Evolutionary conservation across 78 protist species (phyloP).

Genomic region (Creolimax fragrantissima): DNA sequence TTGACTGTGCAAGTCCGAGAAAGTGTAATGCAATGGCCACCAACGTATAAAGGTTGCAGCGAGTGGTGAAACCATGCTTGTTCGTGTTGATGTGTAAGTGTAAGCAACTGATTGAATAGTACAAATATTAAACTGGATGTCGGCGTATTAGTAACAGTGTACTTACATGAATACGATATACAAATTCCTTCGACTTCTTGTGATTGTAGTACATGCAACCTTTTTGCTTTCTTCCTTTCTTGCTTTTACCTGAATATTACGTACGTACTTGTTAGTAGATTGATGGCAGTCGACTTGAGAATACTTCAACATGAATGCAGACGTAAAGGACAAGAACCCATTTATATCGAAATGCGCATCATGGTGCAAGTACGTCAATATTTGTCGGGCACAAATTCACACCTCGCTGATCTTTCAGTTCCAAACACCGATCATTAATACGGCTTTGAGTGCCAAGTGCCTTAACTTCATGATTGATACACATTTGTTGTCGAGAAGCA

Average conservation of each 20-base stretch:
- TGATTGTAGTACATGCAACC: background rate
- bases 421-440: background rate
- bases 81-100: background rate
- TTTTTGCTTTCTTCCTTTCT: background rate
- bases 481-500: constrained; percentile 4
- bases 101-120: background rate
- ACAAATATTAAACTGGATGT: background rate
- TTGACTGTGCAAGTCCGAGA: background rate
- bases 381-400: too few relatives aligned
- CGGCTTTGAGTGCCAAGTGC: background rate
- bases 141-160: background rate
- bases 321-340: too few relatives aligned
- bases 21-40: background rate
- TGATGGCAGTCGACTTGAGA: too few relatives aligned
- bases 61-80: background rate
- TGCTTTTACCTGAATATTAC: too few relatives aligned
- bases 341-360: too few relatives aligned
- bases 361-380: too few relatives aligned
- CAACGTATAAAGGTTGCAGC: background rate
- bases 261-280: too few relatives aligned
- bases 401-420: background rate
- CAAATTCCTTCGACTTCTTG: background rate
- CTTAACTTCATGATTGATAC: background rate
- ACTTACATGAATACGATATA: background rate
- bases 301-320: background rate